phyloP scores from a whole-genome alignment of 495 filamentous ascomycete genomes.

The Aspergillus coremiiformis region DNA sequence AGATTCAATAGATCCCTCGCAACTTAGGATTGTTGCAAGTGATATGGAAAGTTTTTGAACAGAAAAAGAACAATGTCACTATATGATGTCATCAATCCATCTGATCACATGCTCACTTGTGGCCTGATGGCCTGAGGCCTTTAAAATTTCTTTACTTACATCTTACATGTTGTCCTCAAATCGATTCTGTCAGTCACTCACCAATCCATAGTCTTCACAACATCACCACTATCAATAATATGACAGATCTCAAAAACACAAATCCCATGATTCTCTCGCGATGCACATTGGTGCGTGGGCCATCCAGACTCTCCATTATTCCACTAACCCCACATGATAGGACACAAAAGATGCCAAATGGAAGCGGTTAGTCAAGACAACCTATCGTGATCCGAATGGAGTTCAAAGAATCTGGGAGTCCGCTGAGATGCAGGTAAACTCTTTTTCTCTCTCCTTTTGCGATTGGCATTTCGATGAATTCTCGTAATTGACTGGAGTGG shows the following conservation, averaged over 20 bases:
- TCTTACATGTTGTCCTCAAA: too few species aligned
- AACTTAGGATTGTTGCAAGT: too few species aligned
- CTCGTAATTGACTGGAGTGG: too few species aligned
- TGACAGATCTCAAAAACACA: conserved; percentile 8
- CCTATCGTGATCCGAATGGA: conserved; percentile 64
- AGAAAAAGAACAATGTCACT: background rate
- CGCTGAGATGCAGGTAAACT: conserved; percentile 55
- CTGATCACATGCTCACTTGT: background rate
- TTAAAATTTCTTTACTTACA: background rate
- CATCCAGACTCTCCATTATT: too few species aligned
- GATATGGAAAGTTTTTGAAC: too few species aligned
- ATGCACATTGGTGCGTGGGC: conserved; percentile 11
- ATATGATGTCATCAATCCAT: background rate
- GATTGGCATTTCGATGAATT: too few species aligned
- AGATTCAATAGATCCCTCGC: background rate
- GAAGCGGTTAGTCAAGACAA: conserved; percentile 63
- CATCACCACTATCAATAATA: background rate
- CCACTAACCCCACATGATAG: conserved; percentile 17
- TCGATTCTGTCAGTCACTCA: too few species aligned
- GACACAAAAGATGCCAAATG: conserved; percentile 57
- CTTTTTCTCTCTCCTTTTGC: background rate
- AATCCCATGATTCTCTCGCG: conserved; percentile 13
- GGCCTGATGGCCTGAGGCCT: background rate
- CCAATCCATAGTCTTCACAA: too few species aligned
- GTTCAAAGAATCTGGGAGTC: conserved; percentile 71